Conservation (phyloP, 1,139 yeast genomes). For the Hansenula sp. region DNA sequence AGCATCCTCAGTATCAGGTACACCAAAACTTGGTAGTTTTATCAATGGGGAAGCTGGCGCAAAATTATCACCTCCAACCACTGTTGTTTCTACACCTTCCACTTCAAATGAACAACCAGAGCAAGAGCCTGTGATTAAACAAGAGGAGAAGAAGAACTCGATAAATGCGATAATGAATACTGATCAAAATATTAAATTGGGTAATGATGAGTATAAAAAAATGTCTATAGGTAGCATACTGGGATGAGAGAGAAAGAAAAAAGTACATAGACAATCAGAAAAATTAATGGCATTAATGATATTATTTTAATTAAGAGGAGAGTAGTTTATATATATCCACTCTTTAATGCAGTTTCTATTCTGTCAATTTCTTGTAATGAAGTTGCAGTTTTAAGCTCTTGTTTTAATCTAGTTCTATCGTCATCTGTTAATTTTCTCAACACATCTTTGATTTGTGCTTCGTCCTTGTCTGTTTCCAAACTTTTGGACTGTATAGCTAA, state of each 20-base stretch:
- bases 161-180: neutral
- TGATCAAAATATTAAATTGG: neutral
- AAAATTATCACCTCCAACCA: no score
- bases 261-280: neutral
- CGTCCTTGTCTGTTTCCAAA: constrained; percentile 21
- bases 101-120: no score
- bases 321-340: constrained; percentile 28
- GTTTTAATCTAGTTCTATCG: constrained; percentile 47
- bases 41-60: no score
- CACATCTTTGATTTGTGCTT: constrained; percentile 27
- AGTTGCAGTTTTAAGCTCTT: constrained; percentile 55
- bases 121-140: neutral
- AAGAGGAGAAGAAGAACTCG: neutral
- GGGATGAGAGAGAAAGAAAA: constrained; percentile 11
- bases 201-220: constrained; percentile 1
- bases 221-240: constrained; percentile 21
- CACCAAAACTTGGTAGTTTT: neutral
- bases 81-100: neutral
- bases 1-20: neutral
- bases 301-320: no score
- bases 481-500: neutral
- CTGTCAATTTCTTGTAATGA: constrained; percentile 71
- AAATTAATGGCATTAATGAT: no score
- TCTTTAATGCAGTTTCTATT: constrained; percentile 50
- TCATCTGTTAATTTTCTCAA: constrained; percentile 45